phyloP scores from a whole-genome alignment of 495 filamentous ascomycete genomes.

The Durotheca rogersii region DNA sequence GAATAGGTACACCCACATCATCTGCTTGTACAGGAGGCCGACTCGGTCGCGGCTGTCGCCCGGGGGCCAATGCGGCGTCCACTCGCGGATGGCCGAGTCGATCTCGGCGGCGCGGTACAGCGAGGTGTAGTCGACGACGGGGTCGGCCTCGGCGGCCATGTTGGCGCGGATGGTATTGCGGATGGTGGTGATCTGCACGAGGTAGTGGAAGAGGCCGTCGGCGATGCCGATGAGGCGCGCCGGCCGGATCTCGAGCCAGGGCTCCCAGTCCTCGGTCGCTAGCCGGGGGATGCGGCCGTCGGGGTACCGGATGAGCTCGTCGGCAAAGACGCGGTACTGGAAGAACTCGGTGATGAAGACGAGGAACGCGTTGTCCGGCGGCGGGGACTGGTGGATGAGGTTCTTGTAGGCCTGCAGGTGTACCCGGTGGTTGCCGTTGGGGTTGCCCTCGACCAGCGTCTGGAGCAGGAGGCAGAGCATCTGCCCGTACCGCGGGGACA shows the following conservation, averaged over 20 bases:
- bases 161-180: slow-evolving; percentile 74
- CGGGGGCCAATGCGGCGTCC: slow-evolving; percentile 69
- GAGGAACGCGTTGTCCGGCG: slow-evolving; percentile 63
- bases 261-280: slow-evolving; percentile 61
- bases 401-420: slow-evolving; percentile 77
- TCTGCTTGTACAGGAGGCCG: slow-evolving; percentile 82
- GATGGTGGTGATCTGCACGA: slow-evolving; percentile 77
- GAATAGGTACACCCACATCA: slow-evolving; percentile 87
- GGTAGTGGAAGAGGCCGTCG: slow-evolving; percentile 78
- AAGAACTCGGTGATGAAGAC: slow-evolving; percentile 92
- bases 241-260: slow-evolving; percentile 71
- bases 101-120: slow-evolving; percentile 76
- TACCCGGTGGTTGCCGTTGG: slow-evolving; percentile 73
- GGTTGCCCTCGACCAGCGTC: slow-evolving; percentile 75
- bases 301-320: slow-evolving; percentile 72
- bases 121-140: slow-evolving; percentile 70
- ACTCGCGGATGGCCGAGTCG: slow-evolving; percentile 71
- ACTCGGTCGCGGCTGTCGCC: slow-evolving; percentile 74
- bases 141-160: slow-evolving; percentile 61
- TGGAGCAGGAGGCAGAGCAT: slow-evolving; percentile 82
- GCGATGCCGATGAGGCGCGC: slow-evolving; percentile 81
- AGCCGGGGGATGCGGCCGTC: slow-evolving; percentile 52
- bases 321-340: slow-evolving; percentile 83
- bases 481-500: slow-evolving; percentile 68
- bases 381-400: slow-evolving; percentile 62